Conservation (phyloP, 1,139 yeast species). For the Taiozyma sp. region DNA sequence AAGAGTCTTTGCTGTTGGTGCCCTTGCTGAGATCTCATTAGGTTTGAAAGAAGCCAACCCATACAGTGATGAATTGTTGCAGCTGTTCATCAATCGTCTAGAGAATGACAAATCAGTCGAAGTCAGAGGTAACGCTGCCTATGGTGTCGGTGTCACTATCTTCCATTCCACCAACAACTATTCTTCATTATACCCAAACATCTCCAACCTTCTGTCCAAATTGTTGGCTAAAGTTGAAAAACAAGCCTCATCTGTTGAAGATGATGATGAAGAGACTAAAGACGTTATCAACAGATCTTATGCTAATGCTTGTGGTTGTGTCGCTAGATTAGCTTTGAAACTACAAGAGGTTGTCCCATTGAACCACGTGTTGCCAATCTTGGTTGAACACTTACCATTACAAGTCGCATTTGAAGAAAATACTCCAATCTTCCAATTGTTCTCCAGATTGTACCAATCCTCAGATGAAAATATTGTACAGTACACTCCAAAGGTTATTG, state of each 20-base stretch:
- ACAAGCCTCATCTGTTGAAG: conserved; percentile 49
- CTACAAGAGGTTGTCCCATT: conserved; percentile 72
- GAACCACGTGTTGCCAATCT: conserved; percentile 70
- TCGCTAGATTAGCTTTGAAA: conserved; percentile 82
- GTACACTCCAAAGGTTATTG: conserved; percentile 61
- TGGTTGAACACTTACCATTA: conserved; percentile 78
- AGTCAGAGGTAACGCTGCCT: conserved; percentile 94
- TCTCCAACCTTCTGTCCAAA: conserved; percentile 73
- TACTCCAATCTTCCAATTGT: conserved; percentile 78
- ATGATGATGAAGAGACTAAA: conserved; percentile 71
- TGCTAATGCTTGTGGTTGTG: conserved; percentile 97
- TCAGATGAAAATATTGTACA: conserved; percentile 51
- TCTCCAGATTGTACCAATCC: conserved; percentile 63
- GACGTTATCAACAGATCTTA: conserved; percentile 80
- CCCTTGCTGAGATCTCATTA: conserved; percentile 80
- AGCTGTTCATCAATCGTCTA: conserved; percentile 62
- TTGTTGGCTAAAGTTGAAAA: conserved; percentile 74
- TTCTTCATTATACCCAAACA: conserved; percentile 56
- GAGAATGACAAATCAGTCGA: conserved; percentile 76
- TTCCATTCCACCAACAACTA: conserved; percentile 55
- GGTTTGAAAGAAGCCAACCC: conserved; percentile 70
- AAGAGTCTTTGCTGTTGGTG: conserved; percentile 83
- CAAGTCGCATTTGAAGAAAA: conserved; percentile 90
- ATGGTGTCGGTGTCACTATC: conserved; percentile 84
- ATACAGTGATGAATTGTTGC: conserved; percentile 62